Evolutionary conservation across 2,329 filamentous ascomycete genomes (phyloP).

Genomic region (Monosporascus sp.): DNA sequence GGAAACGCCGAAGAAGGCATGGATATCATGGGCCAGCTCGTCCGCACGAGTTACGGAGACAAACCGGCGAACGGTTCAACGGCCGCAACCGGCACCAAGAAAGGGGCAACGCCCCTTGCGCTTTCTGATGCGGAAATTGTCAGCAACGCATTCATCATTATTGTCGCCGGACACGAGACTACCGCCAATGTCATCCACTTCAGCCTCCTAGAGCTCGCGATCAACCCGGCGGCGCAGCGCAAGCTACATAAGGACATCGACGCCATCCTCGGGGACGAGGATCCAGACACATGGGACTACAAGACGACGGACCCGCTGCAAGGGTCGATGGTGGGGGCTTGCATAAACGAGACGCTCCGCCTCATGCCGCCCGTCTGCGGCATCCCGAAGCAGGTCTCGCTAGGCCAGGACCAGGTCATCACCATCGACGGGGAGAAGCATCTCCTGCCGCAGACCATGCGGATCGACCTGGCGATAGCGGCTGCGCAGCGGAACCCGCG

Average conservation of each 20-base stretch:
- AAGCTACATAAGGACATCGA: slow-evolving; percentile 66
- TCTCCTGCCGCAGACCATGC: slow-evolving; percentile 2
- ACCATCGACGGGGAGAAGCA: slow-evolving; percentile 43
- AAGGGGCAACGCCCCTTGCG: slow-evolving; percentile 25
- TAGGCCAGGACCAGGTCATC: slow-evolving; percentile 49
- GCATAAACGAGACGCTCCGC: slow-evolving; percentile 71
- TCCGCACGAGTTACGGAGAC: slow-evolving; percentile 36
- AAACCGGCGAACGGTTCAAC: slow-evolving; percentile 9
- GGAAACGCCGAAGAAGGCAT: slow-evolving; percentile 40
- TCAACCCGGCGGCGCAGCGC: slow-evolving; percentile 58
- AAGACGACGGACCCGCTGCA: slow-evolving; percentile 61
- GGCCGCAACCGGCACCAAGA: slow-evolving; percentile 7
- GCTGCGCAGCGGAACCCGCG: slow-evolving; percentile 6
- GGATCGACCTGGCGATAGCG: not conserved
- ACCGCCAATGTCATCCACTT: slow-evolving; percentile 74
- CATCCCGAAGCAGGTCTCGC: slow-evolving; percentile 61
- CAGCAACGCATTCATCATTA: slow-evolving; percentile 66
- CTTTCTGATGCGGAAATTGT: slow-evolving; percentile 63
- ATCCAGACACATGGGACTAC: slow-evolving; percentile 62
- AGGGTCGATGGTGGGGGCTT: slow-evolving; percentile 63
- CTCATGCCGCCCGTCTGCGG: slow-evolving; percentile 64
- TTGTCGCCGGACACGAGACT: slow-evolving; percentile 75
- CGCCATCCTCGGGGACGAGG: slow-evolving; percentile 51
- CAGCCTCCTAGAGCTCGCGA: slow-evolving; percentile 62
- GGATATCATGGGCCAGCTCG: slow-evolving; percentile 49